These are phyloP conservation scores for Hypericum androsaemum DNA, from an alignment of 345 rosid genomes.

Conservation along the genomic window DNA sequence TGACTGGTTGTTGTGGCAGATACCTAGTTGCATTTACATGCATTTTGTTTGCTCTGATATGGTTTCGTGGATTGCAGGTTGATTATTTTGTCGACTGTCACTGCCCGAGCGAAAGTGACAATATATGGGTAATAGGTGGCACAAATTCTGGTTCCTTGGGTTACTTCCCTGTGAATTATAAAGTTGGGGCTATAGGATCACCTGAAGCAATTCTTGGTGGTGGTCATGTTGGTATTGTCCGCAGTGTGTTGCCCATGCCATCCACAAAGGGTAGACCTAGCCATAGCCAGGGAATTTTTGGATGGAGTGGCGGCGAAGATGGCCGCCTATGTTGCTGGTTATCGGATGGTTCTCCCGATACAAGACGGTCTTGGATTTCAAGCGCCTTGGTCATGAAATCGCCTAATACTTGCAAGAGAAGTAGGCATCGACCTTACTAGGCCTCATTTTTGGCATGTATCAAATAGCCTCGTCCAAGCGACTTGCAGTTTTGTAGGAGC, in stretches of 20 bases:
- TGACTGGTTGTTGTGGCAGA: neutral
- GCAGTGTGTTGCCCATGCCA: constrained; percentile 64
- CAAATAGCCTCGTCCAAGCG: too few relatives aligned
- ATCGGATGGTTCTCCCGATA: constrained; percentile 37
- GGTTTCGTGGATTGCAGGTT: constrained; percentile 39
- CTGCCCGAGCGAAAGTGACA: constrained; percentile 43
- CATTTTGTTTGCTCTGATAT: neutral
- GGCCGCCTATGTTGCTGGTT: constrained; percentile 90
- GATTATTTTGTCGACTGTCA: constrained; percentile 92
- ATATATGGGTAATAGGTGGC: constrained; percentile 87
- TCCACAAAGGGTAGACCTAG: constrained; percentile 23
- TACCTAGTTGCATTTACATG: too few relatives aligned
- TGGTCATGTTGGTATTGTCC: constrained; percentile 63
- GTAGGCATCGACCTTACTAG: constrained; percentile 54
- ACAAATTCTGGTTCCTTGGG: constrained; percentile 64
- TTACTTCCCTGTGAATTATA: constrained; percentile 63
- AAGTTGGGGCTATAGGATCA: constrained; percentile 38
- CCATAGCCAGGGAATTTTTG: constrained; percentile 47
- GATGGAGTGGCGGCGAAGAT: constrained; percentile 96
- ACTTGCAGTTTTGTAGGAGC: too few relatives aligned
- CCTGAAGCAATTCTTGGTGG: constrained; percentile 76
- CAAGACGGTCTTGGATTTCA: constrained; percentile 66
- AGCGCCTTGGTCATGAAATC: constrained; percentile 41
- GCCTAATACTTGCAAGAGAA: constrained; percentile 30
- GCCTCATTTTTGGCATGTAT: too few relatives aligned